Base-by-base conservation (phyloP, 352 stramenopile species). In the Globisporangium nodosum region DNA sequence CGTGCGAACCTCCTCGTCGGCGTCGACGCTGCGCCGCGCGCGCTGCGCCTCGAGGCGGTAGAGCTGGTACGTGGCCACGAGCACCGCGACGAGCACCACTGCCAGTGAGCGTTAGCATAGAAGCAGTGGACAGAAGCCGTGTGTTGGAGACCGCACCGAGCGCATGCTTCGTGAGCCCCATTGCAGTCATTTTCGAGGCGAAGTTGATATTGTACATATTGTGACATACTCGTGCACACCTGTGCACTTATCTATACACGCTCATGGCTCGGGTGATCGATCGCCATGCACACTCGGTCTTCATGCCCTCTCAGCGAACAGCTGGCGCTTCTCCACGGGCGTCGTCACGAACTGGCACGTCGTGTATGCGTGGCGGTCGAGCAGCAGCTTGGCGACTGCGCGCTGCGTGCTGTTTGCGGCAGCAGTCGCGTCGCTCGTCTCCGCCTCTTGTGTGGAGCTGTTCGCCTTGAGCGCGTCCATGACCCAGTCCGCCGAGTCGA, bases 401-500 rank as follows among this genome's bases (percentile, higher is more conserved):
- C 59, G 20, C 56, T 60, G 40, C 52, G 53, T 8, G 30, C 24
- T 15, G 21, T 31, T 49, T 20, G 55, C 31, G 5, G 27, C 20
- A 24, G 1, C 40, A 43, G n/a, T 40, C 9, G 64, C 58, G 13
- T 24, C 42, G n/a, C 43, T 49, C 55, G 58, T 46, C 6, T 37
- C 33, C 58, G 60, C 9, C 47, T 58, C 37, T 5, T 13, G 20
- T 53, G 51, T 13, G 9, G 12, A n/a, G 11, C 15, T 33, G 27
- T n/a, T 42, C 6, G 13, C 31, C 20, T 42, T 35, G 13, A 33
- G 20, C 20, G 40, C 43, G 37, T 87, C 60, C 68, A 88, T 66
- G 13, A 69, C 73, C 78, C 78, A 90, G 42, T 90, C 81, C 52
- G 78, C 81, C 51, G 81, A 90, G 65, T 90, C 81, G 54, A 90